These are phyloP conservation scores for Tolypocladium ophioglossoides DNA, from an alignment of 2,329 filamentous ascomycete genomes.

Conservation along the genomic window DNA sequence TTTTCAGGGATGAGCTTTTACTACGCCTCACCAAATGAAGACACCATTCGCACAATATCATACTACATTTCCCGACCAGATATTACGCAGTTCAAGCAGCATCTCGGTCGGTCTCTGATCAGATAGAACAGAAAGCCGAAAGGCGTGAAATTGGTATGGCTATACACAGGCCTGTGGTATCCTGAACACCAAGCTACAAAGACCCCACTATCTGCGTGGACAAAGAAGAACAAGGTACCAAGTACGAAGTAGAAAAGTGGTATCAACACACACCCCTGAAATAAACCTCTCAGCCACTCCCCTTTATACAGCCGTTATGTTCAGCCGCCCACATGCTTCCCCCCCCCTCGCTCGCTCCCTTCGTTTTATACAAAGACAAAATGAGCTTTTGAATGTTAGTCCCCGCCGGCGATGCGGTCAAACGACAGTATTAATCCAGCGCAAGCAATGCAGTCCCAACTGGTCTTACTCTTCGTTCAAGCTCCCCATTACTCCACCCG, in stretches of 20 bases:
- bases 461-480: conserved; percentile 41
- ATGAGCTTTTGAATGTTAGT: background rate
- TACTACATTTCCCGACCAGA: too few relatives aligned
- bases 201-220: background rate
- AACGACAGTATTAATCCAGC: background rate
- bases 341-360: background rate
- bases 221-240: conserved; percentile 3
- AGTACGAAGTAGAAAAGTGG: too few relatives aligned
- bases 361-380: background rate
- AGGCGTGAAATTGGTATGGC: background rate
- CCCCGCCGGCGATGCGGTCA: background rate
- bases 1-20: too few relatives aligned
- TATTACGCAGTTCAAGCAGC: background rate
- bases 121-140: background rate
- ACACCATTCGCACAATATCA: too few relatives aligned
- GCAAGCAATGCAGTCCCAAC: background rate
- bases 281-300: background rate
- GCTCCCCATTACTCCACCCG: conserved; percentile 39
- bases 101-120: background rate
- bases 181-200: conserved; percentile 25
- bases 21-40: too few relatives aligned
- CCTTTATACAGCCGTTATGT: background rate
- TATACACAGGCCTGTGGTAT: conserved; percentile 12
- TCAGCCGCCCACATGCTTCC: background rate
- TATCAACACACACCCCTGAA: background rate